Evolutionary conservation across 495 filamentous ascomycete species (phyloP), one percentile per base, ranked within the genome.

Genomic region (Aspergillus haitiensis): DNA sequence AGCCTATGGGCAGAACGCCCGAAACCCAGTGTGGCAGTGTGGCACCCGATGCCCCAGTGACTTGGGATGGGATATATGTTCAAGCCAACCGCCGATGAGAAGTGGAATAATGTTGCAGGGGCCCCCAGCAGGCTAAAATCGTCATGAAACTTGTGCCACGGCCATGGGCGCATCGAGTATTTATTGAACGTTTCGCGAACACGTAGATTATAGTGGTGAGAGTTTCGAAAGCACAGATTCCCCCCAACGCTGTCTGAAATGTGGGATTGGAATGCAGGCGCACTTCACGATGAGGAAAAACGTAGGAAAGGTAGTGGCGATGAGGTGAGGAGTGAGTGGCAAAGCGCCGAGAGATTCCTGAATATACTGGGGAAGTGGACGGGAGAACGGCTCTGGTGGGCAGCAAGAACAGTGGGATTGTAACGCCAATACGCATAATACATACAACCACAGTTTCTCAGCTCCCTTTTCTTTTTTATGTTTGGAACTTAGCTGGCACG

Each of bases 1-100:
- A 68, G 65, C 65, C 62, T 64, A 67, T 72, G 70, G 64, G 72
- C 66, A 64, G 51, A 59, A 72, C 52, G 62, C 60, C 65, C 64
- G 64, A 64, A 58, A 62, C 71, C 61, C 54, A 68, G 56, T 55
- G 37, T 49, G 60, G 64, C 55, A 65, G 64, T 60, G 60, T 58
- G 60, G 60, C 58, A 51, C 59, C 64, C 46, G 37, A 48, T 42
- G 59, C 47, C 44, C 56, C 48, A 31, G 45, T 39, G n/a, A 54
- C 21, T 48, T 35, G 54, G 57, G 45, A 58, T 48, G 44, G 40
- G 49, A 54, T 39, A 34, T 37, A 15, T 6, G 40, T 45, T 52
- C 27, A 32, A 37, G 16, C 48, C 48, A 59, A 52, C 36, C 31
- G 56, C 36, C 52, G 47, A 44, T 42, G 48, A n/a, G 48, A 54